Evolutionary conservation across 345 rosid species (phyloP), one percentile per base, ranked within the genome.

Genomic region (Reutealis trisperma): DNA sequence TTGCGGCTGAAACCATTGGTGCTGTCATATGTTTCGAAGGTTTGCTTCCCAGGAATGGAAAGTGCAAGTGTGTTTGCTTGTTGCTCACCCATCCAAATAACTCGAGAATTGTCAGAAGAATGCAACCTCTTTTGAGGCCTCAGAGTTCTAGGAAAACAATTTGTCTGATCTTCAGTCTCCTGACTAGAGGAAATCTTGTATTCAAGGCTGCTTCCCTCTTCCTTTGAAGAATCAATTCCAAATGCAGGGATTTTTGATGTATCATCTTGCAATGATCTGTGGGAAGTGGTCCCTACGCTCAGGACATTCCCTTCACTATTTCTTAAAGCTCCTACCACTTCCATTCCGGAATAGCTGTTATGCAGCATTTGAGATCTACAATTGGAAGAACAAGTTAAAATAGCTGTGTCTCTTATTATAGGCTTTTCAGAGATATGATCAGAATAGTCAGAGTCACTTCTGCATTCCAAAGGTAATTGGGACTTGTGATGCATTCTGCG

Each of bases 301-400:
- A 93, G 79, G 21, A 96, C 78, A 80, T 92, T 93, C 77, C 98
- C 98, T 75, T 96, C 93, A 45, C 85, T 80, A 75, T 85, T 89
- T 85, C 98, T 88, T 60, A 92, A 79, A 75, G 98, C 83, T 54
- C 80, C 86, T 21, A 80, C 79, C 69, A 82, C 75, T 73, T 85
- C 87, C 41, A 59, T 67, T 77, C 79, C 73, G 71, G 78, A 79
- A 81, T 67, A 70, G 74, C 75, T 75, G 54, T 54, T 72, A 65
- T 65, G 83, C n/a, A 80, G 78, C 76, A 75, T 44, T 42, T 85
- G 86, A 27, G 85, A 84, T 16, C 81, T 77, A 73, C 82, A 83
- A 55, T 75, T 84, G 21, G 83, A 84, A 34, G 80, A 75, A 79
- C 85, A 78, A 24, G 79, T 78, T 61, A 68, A 70, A 82, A 77